These are phyloP conservation scores for Aspergillus nomiae DNA, from an alignment of 2,329 filamentous ascomycete species.

Conservation along the genomic window DNA sequence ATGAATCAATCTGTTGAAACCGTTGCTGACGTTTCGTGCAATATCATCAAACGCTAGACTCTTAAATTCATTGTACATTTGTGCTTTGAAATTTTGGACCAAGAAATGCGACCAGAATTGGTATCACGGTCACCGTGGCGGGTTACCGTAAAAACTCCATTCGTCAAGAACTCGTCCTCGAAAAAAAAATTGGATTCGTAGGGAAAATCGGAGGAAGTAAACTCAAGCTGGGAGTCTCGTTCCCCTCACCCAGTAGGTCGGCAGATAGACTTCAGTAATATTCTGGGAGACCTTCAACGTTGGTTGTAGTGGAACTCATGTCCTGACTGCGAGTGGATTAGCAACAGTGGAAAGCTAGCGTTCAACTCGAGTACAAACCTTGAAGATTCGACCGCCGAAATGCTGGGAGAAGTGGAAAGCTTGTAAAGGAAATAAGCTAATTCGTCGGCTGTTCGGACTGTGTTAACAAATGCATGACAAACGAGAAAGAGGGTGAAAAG, in stretches of 20 bases:
- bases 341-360: conserved; percentile 7
- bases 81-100: conserved; percentile 70
- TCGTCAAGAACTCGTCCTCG: conserved; percentile 52
- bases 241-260: conserved; percentile 55
- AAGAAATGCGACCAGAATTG: conserved; percentile 76
- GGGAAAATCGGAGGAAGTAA: conserved; percentile 44
- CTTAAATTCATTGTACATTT: conserved; percentile 73
- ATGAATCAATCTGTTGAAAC: conserved; percentile 63
- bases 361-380: conserved; percentile 1
- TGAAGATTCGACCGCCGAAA: conserved; percentile 26
- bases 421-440: conserved; percentile 21
- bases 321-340: conserved; percentile 9
- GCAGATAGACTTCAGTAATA: conserved; percentile 11
- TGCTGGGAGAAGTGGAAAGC: conserved; percentile 34
- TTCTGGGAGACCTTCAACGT: neutral
- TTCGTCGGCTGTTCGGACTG: conserved; percentile 53
- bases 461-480: conserved; percentile 61
- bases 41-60: conserved; percentile 66
- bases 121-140: conserved; percentile 51
- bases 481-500: conserved; percentile 37
- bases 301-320: conserved; percentile 4
- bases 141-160: conserved; percentile 42
- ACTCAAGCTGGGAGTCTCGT: conserved; percentile 37
- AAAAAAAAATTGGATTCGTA: conserved; percentile 26
- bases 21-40: conserved; percentile 54